These are phyloP conservation scores for Lotus japonicus DNA, from an alignment of 306 rosid species.

Conservation along the genomic window DNA sequence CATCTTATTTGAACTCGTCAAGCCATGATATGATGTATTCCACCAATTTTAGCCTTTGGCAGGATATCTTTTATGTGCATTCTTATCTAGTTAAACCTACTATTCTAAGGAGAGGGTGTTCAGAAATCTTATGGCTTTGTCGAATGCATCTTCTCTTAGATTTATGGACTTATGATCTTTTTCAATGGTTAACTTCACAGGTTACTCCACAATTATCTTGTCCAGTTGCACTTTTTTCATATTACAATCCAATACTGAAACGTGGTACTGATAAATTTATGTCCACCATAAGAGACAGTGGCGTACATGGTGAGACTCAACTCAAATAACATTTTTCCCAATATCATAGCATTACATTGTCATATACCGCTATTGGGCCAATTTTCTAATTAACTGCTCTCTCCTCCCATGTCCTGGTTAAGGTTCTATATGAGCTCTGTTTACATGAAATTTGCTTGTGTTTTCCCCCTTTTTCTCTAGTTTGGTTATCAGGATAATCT, in stretches of 20 bases:
- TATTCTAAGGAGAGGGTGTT: constrained; percentile 5
- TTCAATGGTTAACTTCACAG: constrained; percentile 35
- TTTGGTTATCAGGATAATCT: background rate
- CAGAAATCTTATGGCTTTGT: constrained; percentile 1
- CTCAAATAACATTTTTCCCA: constrained; percentile 12
- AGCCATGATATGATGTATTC: background rate
- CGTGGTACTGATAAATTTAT: constrained; percentile 71
- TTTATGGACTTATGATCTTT: background rate
- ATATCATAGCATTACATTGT: background rate
- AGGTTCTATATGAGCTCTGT: background rate
- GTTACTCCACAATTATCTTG: constrained; percentile 80
- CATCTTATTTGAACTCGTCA: too few species aligned
- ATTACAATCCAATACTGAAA: constrained; percentile 89
- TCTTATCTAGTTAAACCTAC: background rate
- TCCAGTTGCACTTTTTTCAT: constrained; percentile 79
- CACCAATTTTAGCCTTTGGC: constrained; percentile 6
- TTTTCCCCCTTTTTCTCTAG: background rate
- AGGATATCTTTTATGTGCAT: background rate
- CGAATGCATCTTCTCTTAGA: background rate
- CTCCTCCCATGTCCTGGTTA: constrained; percentile 1
- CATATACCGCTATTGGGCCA: too few species aligned
- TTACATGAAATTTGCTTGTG: background rate
- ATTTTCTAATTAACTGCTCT: background rate
- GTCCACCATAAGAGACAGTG: constrained; percentile 60
- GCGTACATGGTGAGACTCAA: constrained; percentile 59